Evolutionary conservation across 2,329 filamentous ascomycete species (phyloP).

Genomic region (Cladophialophora psammophila): DNA sequence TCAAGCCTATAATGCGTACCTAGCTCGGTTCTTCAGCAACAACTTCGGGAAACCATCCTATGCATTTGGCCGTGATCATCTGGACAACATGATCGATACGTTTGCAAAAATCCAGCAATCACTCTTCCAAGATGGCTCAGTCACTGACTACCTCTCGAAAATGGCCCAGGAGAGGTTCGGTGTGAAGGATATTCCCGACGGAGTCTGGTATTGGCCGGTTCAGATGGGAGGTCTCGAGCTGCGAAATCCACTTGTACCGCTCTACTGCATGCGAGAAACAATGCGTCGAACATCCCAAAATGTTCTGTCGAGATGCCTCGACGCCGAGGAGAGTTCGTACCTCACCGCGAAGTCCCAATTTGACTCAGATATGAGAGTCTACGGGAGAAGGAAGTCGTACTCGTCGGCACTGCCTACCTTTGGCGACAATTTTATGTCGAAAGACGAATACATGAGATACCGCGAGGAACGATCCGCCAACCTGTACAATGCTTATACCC

Average conservation of each 20-base stretch:
- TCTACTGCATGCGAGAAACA: constrained; percentile 56
- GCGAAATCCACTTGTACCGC: constrained; percentile 58
- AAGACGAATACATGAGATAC: constrained; percentile 50
- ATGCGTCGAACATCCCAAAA: constrained; percentile 48
- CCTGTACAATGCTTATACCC: constrained; percentile 45
- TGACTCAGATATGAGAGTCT: constrained; percentile 1
- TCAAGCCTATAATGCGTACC: constrained; percentile 67
- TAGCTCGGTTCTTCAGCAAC: constrained; percentile 63
- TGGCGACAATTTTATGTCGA: constrained; percentile 46
- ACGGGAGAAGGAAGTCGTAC: neutral
- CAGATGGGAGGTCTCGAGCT: constrained; percentile 60
- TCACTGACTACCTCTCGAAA: constrained; percentile 64
- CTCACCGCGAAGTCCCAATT: constrained; percentile 15
- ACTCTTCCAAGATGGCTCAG: constrained; percentile 58
- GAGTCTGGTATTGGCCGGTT: constrained; percentile 61
- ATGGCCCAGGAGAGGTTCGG: constrained; percentile 62
- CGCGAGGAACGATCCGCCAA: constrained; percentile 46
- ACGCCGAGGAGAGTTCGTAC: constrained; percentile 54
- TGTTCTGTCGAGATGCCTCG: constrained; percentile 45
- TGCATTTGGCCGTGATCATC: constrained; percentile 63
- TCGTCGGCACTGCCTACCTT: constrained; percentile 9
- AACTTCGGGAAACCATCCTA: constrained; percentile 65
- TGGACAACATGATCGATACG: constrained; percentile 62
- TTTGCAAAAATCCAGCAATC: constrained; percentile 60
- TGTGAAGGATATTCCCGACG: constrained; percentile 56